These are phyloP conservation scores for Alternaria arborescens DNA, from an alignment of 2,329 filamentous ascomycete genomes.

Conservation along the genomic window DNA sequence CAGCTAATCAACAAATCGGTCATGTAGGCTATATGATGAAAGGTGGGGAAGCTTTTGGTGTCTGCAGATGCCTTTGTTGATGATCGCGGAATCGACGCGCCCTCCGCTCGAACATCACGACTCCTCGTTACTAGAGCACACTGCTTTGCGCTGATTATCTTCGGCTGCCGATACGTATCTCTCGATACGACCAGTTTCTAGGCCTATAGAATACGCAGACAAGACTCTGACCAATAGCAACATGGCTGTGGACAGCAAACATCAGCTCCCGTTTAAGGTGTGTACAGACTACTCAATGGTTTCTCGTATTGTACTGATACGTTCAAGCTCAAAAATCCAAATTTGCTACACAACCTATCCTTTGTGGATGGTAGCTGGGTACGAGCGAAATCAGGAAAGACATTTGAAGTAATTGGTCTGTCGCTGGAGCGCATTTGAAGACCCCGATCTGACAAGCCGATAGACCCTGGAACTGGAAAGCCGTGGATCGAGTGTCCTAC, in stretches of 20 bases:
- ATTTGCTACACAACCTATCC: slow-evolving; percentile 63
- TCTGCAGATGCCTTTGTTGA: background rate
- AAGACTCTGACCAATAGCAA: background rate
- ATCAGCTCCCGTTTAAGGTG: slow-evolving; percentile 57
- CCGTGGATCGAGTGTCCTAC: slow-evolving; percentile 59
- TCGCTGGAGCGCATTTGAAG: background rate
- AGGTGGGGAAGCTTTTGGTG: slow-evolving; percentile 31
- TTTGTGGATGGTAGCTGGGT: slow-evolving; percentile 65
- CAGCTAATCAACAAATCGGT: slow-evolving; percentile 9
- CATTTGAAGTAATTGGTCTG: slow-evolving; percentile 64
- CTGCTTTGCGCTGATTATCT: background rate
- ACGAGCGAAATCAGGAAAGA: slow-evolving; percentile 64
- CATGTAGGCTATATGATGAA: slow-evolving; percentile 13
- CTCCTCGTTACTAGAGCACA: background rate
- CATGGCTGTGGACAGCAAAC: slow-evolving; percentile 40
- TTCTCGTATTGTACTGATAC: slow-evolving; percentile 10
- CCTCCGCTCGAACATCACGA: background rate
- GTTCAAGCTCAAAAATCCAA: slow-evolving; percentile 61
- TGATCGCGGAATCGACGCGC: background rate
- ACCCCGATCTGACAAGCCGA: slow-evolving; percentile 16
- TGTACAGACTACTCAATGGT: background rate
- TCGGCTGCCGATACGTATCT: background rate
- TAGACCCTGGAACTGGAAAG: slow-evolving; percentile 62
- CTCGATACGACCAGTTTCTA: background rate
- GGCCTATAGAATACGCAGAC: background rate